Base-by-base conservation (phyloP, 2,329 filamentous ascomycete species). In the Lecanoromycetidae sp. region DNA sequence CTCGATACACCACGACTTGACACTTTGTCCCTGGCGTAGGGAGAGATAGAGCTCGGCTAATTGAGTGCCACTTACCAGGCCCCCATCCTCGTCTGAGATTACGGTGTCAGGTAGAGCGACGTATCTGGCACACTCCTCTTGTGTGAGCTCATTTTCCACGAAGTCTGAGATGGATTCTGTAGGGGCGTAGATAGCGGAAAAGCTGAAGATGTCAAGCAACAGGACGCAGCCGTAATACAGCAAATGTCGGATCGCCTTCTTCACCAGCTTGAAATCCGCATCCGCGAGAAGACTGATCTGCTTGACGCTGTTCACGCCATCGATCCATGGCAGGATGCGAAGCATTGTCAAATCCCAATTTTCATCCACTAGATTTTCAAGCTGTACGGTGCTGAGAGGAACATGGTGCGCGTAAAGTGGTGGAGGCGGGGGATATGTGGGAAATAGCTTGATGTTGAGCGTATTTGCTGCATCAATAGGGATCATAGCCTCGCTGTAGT, bases 401-500 rank as follows among this genome's bases (percentile, higher is more conserved):
- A 98, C 91, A 59, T 96, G 87, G 82, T 86, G 94, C 38, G 84
- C 78, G 57, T 82, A 80, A 46, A 96, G 82, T 3, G 79, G 73
- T 0, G 86, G 80, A 2, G 88, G 88, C 13, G 80, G 77, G 1
- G 79, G 72, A 57, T 90, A 83, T 38, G 85, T 80, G 0, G 87
- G 87, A 63, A 95, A 95, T 41, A 95, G 77, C 66, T 95, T 95
- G 74, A 95, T 85, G 65, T 95, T 94, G 64, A 95, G 80, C 0
- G 87, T 94, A 63, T 94, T 95, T 51, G 87, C 80, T 56, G 94
- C 87, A 63, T 94, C 87, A 54, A 95, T 90, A 0, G 88, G 88
- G 58, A 95, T 94, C 88, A 94, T 94, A 72, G 88, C 94, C 68
- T 98, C 91, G 60, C 86, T 88, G 60, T 95, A 98, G 58, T 93